Percentiles rank a stretch among this genome's conserved stretches.
Evolutionary conservation across 768 basidiomycete species (phyloP).

Genomic region (Tylopilus felleus): DNA sequence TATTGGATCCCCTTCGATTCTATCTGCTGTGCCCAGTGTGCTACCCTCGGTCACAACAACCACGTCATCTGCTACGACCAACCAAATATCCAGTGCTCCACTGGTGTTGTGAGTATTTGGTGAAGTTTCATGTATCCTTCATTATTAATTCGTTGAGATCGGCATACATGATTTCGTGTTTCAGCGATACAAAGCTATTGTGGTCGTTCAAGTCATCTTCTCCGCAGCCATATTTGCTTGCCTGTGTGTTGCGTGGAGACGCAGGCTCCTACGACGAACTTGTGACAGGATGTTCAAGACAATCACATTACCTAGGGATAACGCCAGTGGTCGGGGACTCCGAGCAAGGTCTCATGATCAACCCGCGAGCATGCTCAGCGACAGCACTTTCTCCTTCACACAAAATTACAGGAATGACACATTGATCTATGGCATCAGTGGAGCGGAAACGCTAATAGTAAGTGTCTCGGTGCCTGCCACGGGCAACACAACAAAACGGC

Average conservation of each 20-base stretch:
- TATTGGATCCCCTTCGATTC: background rate
- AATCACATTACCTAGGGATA: too few relatives aligned
- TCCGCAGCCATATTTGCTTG: conserved; percentile 56
- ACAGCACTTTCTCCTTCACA: conserved; percentile 7
- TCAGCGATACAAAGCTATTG: background rate
- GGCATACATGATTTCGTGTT: background rate
- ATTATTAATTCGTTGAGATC: background rate
- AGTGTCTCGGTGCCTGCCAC: background rate
- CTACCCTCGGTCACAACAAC: background rate
- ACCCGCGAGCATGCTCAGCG: conserved; percentile 20
- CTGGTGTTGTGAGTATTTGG: background rate
- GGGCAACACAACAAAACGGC: background rate
- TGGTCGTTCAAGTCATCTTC: too few relatives aligned
- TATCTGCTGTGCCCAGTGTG: background rate
- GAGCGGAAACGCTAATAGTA: background rate
- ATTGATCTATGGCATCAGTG: background rate
- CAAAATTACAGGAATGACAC: conserved; percentile 1
- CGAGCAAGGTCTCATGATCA: conserved; percentile 37
- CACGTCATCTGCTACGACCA: background rate
- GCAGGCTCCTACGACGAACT: conserved; percentile 39
- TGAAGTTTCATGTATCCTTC: background rate
- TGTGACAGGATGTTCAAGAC: conserved; percentile 30
- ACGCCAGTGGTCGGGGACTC: background rate
- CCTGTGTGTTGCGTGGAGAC: conserved; percentile 33
- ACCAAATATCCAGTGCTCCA: background rate